Percentiles rank a stretch among this genome's conserved stretches.
Conservation (phyloP, 2,329 filamentous ascomycete genomes). For the Aphanocladium album region DNA sequence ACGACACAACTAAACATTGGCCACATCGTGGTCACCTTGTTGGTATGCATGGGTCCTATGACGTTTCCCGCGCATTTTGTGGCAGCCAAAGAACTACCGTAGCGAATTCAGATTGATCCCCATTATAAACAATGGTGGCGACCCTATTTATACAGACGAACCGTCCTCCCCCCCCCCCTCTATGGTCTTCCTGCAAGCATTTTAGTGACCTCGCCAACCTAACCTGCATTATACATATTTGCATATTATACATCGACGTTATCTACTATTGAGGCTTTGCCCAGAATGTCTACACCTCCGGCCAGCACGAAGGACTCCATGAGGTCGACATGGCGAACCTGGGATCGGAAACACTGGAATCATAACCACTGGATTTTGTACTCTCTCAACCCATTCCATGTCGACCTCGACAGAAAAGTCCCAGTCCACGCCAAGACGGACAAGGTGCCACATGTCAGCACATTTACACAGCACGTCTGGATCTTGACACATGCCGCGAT, state of each 20-base stretch:
- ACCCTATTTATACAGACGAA: not conserved
- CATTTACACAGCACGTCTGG: slow-evolving; percentile 31
- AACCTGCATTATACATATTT: too few relatives aligned
- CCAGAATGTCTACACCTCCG: slow-evolving; percentile 5
- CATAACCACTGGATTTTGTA: slow-evolving; percentile 26
- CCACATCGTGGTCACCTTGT: not conserved
- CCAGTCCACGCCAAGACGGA: slow-evolving; percentile 34
- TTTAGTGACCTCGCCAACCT: not conserved
- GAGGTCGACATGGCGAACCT: slow-evolving; percentile 31
- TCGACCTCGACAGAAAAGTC: slow-evolving; percentile 24
- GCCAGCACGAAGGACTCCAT: slow-evolving; percentile 26
- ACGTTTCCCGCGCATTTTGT: not conserved
- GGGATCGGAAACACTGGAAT: slow-evolving; percentile 24
- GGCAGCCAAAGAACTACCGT: not conserved
- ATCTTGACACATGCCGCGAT: slow-evolving; percentile 32
- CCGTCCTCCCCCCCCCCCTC: not conserved
- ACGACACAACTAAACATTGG: not conserved
- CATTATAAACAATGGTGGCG: not conserved
- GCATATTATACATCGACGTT: too few relatives aligned
- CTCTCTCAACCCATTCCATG: slow-evolving; percentile 23
- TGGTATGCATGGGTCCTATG: not conserved
- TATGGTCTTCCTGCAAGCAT: too few relatives aligned
- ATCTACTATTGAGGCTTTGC: not conserved
- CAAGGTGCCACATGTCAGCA: slow-evolving; percentile 30
- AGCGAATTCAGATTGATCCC: too few relatives aligned